Evolutionary conservation across 345 rosid genomes (phyloP), one percentile per base, ranked within the genome.

Genomic region (Gossypioides kirkii): DNA sequence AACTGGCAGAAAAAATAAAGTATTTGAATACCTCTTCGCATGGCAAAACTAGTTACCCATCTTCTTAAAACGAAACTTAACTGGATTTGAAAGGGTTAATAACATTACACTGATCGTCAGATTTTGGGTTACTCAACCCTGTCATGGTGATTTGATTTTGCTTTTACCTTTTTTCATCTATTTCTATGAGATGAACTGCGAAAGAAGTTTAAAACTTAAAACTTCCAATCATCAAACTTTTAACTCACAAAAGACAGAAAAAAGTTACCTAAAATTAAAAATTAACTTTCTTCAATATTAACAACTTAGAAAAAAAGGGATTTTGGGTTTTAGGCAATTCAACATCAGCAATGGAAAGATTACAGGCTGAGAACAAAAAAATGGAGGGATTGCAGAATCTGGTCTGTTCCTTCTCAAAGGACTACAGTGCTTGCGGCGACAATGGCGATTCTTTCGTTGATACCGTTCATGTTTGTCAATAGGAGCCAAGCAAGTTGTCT

Each of bases 401-500:
- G 47, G 75, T 58, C 28, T 73, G 82, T 12, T 49, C 75, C 25
- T 3, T 87, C 53, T 61, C 85, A 66, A 80, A 80, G 25, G 84
- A 83, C 0, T 61, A 72, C 54, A 83, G 76, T 61, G 70, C 74
- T 22, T 68, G 76, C n/a, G 1, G 69, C 14, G 52, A 53, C 11
- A 80, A 80, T 0, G 26, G 2, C 26, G 55, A 68, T 17, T 22
- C 80, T 16, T 43, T 74, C 4, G 72, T 81, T 23, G 87, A 80
- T 49, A 77, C 76, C 71, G 79, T 89, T 68, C 78, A 79, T 50
- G 22, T 78, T 72, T 50, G 70, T 80, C 78, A 46, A 59, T 64
- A 84, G 85, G 74, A 78, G 85, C 72, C 86, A 85, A 90, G 72
- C 79, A 87, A 12, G 81, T 79, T 68, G 85, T 91, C n/a, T 90